Evolutionary conservation across 2,329 filamentous ascomycete species (phyloP), one percentile per base, ranked within the genome.

Genomic region (Macroventuria anomochaeta): DNA sequence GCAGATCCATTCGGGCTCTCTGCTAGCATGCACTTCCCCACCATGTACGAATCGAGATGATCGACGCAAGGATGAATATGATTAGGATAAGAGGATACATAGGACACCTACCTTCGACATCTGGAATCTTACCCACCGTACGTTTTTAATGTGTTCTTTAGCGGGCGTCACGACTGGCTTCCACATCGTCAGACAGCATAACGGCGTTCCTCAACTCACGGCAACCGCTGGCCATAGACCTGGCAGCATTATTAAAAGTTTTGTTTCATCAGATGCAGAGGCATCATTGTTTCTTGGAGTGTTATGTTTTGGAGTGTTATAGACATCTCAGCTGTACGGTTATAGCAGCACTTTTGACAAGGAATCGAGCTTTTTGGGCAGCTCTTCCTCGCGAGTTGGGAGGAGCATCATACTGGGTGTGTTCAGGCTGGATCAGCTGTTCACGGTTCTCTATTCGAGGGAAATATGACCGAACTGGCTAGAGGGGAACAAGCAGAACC

Each of bases 11-110:
- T 97, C 68, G 93, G 93, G 11, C 81, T 97, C 46, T 93, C 90
- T 54, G 93, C 93, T 29, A 96, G 91, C 77, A 96, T 96, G 93
- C 90, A 93, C 62, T 96, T 96, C 68, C 92, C 92, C 10, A 90
- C 88, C 75, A 85, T 86, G 44, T 91, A 91, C 71, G 76, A 79
- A 55, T 71, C 75, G 52, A 66, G 73, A 68, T 75, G 62, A 71
- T 52, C 48, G 57, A 64, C 51, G 57, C 36, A 51, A 67, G 51
- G 44, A 54, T 54, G 39, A 40, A 54, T 41, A 55, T 51, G 53
- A 55, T 38, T 32, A 46, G 46, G 41, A 25, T 15, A 55, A 50
- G 53, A 50, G 46, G 37, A 41, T 25, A 54, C n/a, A 50, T 50
- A 44, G 41, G 42, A 37, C 42, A 56, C 36, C 43, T 48, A 52